Base-by-base conservation (phyloP, 1,284 basidiomycete species). In the Puccinia hordei region DNA sequence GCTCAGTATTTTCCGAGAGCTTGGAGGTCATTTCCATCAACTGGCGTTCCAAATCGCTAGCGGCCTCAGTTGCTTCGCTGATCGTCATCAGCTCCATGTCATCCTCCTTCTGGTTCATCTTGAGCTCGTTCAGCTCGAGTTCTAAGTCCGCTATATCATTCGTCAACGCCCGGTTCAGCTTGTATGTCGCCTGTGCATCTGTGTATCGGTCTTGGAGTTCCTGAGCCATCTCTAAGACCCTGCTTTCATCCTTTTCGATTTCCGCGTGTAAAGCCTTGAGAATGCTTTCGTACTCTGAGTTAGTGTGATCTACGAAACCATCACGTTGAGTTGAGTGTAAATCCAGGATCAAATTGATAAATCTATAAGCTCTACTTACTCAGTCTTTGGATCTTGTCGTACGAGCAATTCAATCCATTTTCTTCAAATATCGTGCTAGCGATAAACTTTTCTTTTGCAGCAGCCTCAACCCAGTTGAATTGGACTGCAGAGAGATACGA, bases 391-490 rank as follows among this genome's bases (percentile, higher is more conserved):
- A 78, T 68, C 41, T 78, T 51, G 24, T 53, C 49, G 35, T 71
- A 65, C 15, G 76, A 41, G 22, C 63, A 68, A 3, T 59, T 57
- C n/a, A 55, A 57, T 46, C 63, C 63, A 33, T 78, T n/a, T 27
- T 78, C 65, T 2, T 66, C 66, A 13, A 78, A 46, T 24, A 78
- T 35, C 6, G 76, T 53, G 17, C 66, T 49, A 27, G 66, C 63
- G 53, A 78, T 78, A 24, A 78, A 78, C 46, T 46, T 66, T 68
- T 78, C 76, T 30, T 78, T 78, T 33, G 76, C 76, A 35, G 65
- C 76, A 27, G 76, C 76, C 51, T 78, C 76, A 22, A 78, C 53
- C 76, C 76, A 78, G 41, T 78, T 78, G 53, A 78, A 78, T 78
- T 78, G 46, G 5, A 78, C 76, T 27, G 76, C 65, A 15, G 76